Evolutionary conservation across 2,329 filamentous ascomycete species (phyloP), one percentile per base, ranked within the genome.

Genomic region (Epichloe hybrida): DNA sequence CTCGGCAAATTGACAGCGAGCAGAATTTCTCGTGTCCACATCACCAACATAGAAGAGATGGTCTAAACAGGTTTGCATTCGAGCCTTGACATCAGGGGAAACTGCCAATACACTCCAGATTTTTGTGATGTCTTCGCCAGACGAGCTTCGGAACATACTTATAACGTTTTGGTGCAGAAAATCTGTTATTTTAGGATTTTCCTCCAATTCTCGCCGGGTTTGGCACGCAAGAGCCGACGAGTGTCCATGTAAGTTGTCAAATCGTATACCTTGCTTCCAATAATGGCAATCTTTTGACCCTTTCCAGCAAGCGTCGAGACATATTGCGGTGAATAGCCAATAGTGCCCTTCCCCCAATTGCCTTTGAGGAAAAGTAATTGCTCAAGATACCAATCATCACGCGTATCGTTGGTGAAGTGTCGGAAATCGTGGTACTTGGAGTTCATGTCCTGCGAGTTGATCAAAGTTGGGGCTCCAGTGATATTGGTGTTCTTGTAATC

Each of bases 21-120:
- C 68, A 1, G 91, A 96, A 68, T 86, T 89, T 72, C 93, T 79
- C 2, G 91, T 97, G 64, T 98, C 93, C 3, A 95, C 74, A 55
- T 94, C 84, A 34, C 89, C 93, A 21, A 96, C 81, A 62, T 93
- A 96, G 72, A 97, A 98, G 38, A 98, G 76, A 58, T 96, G 95
- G 69, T 97, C 83, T 49, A 98, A 76, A 62, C 93, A 98, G 1
- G 81, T 72, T 63, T 83, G 73, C 87, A 95, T 94, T 36, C 82
- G 76, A 20, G 66, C 60, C 59, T 83, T 84, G 57, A 79, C 62
- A 0, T 63, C 73, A 0, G 69, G 41, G 53, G 77, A 72, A 44
- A 95, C 66, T 5, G 69, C 66, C 31, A 97, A 73, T 1, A 78
- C 72, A 43, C 90, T 73, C 87, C 88, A 98, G 59, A 85, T 81